These are phyloP conservation scores for Astrephomene gubernaculifera DNA, from an alignment of 139 green algal species.

Conservation along the genomic window DNA sequence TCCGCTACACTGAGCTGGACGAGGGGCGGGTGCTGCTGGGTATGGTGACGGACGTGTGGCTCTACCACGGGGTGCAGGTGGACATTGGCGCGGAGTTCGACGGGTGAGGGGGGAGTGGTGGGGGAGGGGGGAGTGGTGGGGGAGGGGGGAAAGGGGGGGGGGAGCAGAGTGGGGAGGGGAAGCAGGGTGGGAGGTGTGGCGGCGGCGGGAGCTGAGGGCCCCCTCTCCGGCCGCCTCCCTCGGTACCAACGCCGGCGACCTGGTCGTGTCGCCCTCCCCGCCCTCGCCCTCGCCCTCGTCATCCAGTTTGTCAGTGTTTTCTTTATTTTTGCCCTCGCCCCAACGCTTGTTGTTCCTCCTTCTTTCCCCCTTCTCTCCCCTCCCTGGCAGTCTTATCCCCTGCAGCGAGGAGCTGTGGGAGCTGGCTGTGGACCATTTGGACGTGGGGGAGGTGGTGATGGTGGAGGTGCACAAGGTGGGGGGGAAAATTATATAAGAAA, in stretches of 20 bases:
- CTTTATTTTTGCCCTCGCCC: too few relatives aligned
- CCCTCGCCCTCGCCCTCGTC: too few relatives aligned
- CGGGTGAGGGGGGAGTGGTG: slow-evolving; percentile 35
- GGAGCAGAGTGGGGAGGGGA: background rate
- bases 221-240: background rate
- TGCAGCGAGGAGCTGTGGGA: slow-evolving; percentile 25
- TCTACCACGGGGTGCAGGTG: slow-evolving; percentile 64
- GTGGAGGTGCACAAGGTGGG: slow-evolving; percentile 48
- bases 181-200: background rate
- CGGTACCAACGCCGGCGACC: too few relatives aligned
- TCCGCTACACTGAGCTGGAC: slow-evolving; percentile 14
- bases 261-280: too few relatives aligned
- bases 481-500: too few relatives aligned
- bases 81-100: slow-evolving; percentile 60
- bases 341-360: too few relatives aligned
- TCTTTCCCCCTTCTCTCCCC: background rate
- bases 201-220: background rate
- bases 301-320: too few relatives aligned
- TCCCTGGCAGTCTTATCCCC: slow-evolving; percentile 24
- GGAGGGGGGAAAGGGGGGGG: background rate
- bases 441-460: slow-evolving; percentile 20
- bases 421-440: slow-evolving; percentile 21
- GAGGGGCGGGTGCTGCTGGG: slow-evolving; percentile 45
- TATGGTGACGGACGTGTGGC: slow-evolving; percentile 55
- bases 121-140: background rate